These are phyloP conservation scores for Fusarium nanum DNA, from an alignment of 2,329 filamentous ascomycete species.

Conservation along the genomic window DNA sequence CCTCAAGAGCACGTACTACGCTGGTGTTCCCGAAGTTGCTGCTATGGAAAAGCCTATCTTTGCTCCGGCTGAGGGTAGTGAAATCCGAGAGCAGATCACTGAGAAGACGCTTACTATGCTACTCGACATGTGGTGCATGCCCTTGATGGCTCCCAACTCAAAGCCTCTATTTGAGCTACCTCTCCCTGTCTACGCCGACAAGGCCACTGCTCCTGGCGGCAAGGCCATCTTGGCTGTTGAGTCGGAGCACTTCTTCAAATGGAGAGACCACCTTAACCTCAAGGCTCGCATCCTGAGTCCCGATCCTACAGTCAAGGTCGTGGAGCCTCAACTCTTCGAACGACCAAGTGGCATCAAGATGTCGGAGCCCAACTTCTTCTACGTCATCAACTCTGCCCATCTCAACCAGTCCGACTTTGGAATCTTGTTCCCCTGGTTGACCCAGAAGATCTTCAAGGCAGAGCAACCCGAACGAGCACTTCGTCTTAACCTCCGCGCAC, in stretches of 20 bases:
- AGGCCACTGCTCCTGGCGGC: constrained; percentile 63
- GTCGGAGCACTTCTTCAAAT: constrained; percentile 82
- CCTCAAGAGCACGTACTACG: constrained; percentile 82
- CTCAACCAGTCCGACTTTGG: constrained; percentile 87
- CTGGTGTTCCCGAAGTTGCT: constrained; percentile 58
- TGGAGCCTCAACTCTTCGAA: constrained; percentile 57
- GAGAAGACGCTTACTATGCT: constrained; percentile 73
- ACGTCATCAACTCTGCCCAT: constrained; percentile 78
- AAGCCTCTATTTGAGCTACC: constrained; percentile 76
- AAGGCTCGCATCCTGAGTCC: constrained; percentile 75
- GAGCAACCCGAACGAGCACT: constrained; percentile 69
- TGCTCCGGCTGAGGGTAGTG: constrained; percentile 64
- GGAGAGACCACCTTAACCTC: constrained; percentile 76
- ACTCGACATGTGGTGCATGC: constrained; percentile 85
- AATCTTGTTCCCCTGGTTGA: constrained; percentile 80
- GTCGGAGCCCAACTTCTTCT: constrained; percentile 76
- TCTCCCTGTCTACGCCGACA: constrained; percentile 73
- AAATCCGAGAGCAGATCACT: constrained; percentile 74
- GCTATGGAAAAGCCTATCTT: constrained; percentile 70
- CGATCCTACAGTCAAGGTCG: constrained; percentile 58
- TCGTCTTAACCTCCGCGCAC: constrained; percentile 68
- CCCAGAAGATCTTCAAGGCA: constrained; percentile 67
- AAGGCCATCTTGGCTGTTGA: constrained; percentile 75
- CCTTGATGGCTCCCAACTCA: constrained; percentile 72
- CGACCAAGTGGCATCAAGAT: constrained; percentile 57